phyloP scores from a whole-genome alignment of 2,329 filamentous ascomycete genomes.

The Cryphonectria radicalis region DNA sequence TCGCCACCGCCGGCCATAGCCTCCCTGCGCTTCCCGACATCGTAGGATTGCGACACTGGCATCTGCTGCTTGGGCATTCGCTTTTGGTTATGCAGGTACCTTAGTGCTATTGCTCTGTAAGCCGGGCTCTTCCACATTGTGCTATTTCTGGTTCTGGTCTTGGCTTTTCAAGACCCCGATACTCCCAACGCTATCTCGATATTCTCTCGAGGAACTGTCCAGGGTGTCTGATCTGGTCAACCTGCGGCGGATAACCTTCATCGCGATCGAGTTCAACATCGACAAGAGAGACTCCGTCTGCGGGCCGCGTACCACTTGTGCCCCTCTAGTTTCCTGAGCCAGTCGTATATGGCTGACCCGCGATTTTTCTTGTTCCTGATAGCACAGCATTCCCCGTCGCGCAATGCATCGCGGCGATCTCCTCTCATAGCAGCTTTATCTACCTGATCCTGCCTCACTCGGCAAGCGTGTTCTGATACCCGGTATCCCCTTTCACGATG shows the following conservation, averaged over 20 bases:
- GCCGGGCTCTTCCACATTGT: conserved; percentile 12
- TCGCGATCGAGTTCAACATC: background rate
- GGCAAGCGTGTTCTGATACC: background rate
- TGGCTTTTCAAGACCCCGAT: conserved; percentile 11
- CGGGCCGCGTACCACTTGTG: conserved; percentile 6
- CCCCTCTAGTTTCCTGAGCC: background rate
- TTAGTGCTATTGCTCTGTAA: conserved; percentile 14
- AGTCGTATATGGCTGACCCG: conserved; percentile 17
- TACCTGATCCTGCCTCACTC: background rate
- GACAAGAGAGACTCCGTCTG: background rate
- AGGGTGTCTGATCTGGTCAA: background rate
- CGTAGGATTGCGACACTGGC: background rate
- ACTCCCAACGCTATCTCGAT: too few relatives aligned
- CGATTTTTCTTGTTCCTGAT: background rate
- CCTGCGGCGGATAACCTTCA: conserved; percentile 1
- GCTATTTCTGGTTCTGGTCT: conserved; percentile 1
- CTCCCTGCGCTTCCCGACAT: background rate
- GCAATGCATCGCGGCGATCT: conserved; percentile 10
- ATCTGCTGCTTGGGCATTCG: background rate
- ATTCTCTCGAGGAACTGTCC: conserved; percentile 10
- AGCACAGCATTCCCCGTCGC: background rate
- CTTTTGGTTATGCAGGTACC: background rate
- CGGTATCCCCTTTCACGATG: conserved; percentile 34
- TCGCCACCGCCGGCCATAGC: background rate
- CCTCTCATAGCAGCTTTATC: background rate